Evolutionary conservation across 1,139 yeast genomes (phyloP).

Genomic region (Torulaspora pretoriensis): DNA sequence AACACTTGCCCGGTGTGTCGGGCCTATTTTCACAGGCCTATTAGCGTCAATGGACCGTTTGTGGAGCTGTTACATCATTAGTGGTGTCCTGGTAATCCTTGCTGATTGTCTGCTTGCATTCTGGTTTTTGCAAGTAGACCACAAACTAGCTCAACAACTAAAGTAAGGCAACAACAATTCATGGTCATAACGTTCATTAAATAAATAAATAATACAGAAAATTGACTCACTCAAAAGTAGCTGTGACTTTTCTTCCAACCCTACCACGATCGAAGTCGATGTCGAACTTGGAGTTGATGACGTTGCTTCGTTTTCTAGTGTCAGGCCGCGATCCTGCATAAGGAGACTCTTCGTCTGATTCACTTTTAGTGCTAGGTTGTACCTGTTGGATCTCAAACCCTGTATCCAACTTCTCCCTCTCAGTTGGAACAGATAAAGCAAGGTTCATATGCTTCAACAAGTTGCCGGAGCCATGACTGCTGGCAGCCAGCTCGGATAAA

Average conservation of each 20-base stretch:
- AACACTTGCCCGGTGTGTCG: conserved; percentile 76
- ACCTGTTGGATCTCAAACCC: conserved; percentile 28
- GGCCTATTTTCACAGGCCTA: conserved; percentile 75
- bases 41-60: conserved; percentile 54
- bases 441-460: conserved; percentile 18
- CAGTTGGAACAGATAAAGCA: conserved; percentile 27
- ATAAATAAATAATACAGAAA: conserved; percentile 8
- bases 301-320: conserved; percentile 25
- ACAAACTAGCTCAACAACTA: conserved; percentile 23
- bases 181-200: conserved; percentile 3
- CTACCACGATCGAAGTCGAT: conserved; percentile 39
- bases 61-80: conserved; percentile 56
- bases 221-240: conserved; percentile 23
- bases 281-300: conserved; percentile 34
- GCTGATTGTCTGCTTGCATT: conserved; percentile 37
- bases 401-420: conserved; percentile 29
- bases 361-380: conserved; percentile 15
- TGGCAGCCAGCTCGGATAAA: conserved; percentile 21
- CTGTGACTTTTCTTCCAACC: conserved; percentile 38
- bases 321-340: conserved; percentile 14
- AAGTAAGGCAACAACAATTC: background rate
- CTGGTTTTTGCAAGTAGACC: conserved; percentile 35
- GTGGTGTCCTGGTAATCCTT: conserved; percentile 50
- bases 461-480: conserved; percentile 2
- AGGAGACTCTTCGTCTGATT: conserved; percentile 5